Base-by-base conservation (phyloP, 371 early-diverging fungal genomes). In the Lichtheimia ramosa region DNA sequence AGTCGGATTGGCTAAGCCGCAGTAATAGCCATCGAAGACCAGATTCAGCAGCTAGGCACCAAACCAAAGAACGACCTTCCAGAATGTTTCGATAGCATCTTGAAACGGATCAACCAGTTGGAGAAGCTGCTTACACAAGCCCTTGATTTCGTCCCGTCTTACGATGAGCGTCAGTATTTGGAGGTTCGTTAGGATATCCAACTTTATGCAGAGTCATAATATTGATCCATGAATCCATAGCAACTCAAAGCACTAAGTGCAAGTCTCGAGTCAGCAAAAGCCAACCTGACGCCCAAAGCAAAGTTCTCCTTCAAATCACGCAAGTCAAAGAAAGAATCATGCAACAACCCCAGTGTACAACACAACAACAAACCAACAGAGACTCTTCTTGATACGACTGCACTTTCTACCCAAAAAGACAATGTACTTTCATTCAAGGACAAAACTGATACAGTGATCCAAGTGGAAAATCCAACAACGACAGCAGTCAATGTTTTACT, bases 291-390 rank as follows among this genome's bases (percentile, higher is more conserved):
- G 25, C 86, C 87, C 0, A 83, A 82, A 61, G 71, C 78, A 43
- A 88, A 85, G 59, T 88, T 88, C 40, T 74, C 87, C 0, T 88
- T 88, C 71, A 84, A 83, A 59, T 81, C 82, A 13, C 77, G 82
- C 25, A 79, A 73, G 27, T 56, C 61, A 8, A 70, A 73, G 48
- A 48, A 58, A 23, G 43, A 43, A 0, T 24, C 71, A 24, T n/a
- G 64, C 13, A 20, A 61, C 24, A 41, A 18, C 5, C 27, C 41
- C 10, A n/a, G 16, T 34, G 6, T 50, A 51, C 3, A 61, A 53
- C 3, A 42, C 69, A 12, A 48, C 52, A 4, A 2, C 49, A 28
- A 23, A 46, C 46, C 46, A 46, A 46, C n/a, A 46, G 10, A 2
- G 16, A 46, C 46, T 18, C 5, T 10, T 18, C 46, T 21, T 18